Conservation (phyloP, 2,329 filamentous ascomycete species). For the Graphium sp. region DNA sequence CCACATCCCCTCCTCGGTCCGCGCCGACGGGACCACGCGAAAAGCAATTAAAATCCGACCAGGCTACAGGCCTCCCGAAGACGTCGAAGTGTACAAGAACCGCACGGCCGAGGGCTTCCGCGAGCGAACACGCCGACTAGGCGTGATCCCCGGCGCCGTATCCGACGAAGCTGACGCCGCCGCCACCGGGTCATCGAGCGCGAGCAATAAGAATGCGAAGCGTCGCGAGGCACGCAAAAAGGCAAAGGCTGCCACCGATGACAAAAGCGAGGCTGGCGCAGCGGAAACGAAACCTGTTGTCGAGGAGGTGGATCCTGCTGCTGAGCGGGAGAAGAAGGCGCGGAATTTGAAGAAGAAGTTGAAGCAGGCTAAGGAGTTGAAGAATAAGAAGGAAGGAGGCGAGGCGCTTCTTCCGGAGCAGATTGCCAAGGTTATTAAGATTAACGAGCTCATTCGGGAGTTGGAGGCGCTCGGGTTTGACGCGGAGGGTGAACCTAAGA, state of each 20-base stretch:
- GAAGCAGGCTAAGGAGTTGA: conserved; percentile 78
- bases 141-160: conserved; percentile 2
- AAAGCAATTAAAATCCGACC: conserved; percentile 90
- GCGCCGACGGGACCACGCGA: conserved; percentile 78
- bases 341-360: conserved; percentile 88
- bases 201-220: conserved; percentile 78
- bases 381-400: conserved; percentile 79
- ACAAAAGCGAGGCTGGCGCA: conserved; percentile 33
- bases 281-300: conserved; percentile 14
- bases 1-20: conserved; percentile 73
- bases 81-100: conserved; percentile 93
- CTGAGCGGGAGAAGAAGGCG: conserved; percentile 81
- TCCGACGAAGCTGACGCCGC: conserved; percentile 2
- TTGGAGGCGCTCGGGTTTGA: conserved; percentile 75
- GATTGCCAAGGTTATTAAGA: conserved; percentile 93
- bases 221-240: conserved; percentile 38
- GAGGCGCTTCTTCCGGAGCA: conserved; percentile 79
- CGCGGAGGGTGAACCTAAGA: conserved; percentile 48
- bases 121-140: conserved; percentile 37
- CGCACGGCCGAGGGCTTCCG: conserved; percentile 74
- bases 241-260: conserved; percentile 41
- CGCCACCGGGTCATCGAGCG: conserved; percentile 18
- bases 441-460: conserved; percentile 82
- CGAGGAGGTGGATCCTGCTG: conserved; percentile 46
- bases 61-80: conserved; percentile 85